Conservation (phyloP, 1,284 basidiomycete species). For the Lentinula novae-zelandiae region DNA sequence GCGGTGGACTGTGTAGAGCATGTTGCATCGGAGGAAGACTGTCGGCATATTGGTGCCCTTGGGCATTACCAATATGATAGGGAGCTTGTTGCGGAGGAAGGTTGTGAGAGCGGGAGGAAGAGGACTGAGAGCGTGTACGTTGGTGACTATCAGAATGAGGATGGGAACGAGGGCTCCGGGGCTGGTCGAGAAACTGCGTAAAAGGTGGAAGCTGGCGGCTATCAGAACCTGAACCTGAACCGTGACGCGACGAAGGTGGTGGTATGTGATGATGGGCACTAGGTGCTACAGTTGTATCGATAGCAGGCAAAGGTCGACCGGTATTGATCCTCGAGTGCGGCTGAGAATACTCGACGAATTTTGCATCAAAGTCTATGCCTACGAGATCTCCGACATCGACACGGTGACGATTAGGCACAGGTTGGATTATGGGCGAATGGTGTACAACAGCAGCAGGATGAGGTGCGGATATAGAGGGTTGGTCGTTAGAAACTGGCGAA, state of each 20-base stretch:
- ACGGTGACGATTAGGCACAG: conserved; percentile 17
- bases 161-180: conserved; percentile 25
- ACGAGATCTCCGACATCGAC: conserved; percentile 22
- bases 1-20: conserved; percentile 45
- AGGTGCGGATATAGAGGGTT: conserved; percentile 32
- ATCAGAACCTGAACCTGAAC: conserved; percentile 12
- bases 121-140: conserved; percentile 36
- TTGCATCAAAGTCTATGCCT: conserved; percentile 32
- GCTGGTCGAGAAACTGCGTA: conserved; percentile 22
- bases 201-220: conserved; percentile 45
- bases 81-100: conserved; percentile 23
- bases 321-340: background rate
- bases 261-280: conserved; percentile 34
- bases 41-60: conserved; percentile 41
- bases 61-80: conserved; percentile 29
- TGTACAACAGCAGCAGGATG: background rate
- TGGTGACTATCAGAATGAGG: conserved; percentile 34
- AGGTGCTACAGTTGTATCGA: conserved; percentile 34
- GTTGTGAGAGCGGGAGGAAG: conserved; percentile 37
- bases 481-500: conserved; percentile 44
- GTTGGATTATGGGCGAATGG: background rate
- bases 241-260: conserved; percentile 32
- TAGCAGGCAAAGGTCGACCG: conserved; percentile 40
- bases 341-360: conserved; percentile 30
- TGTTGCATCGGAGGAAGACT: conserved; percentile 37